Base-by-base conservation (phyloP, 164 flowering plant species). In the Litsea cubeba region DNA sequence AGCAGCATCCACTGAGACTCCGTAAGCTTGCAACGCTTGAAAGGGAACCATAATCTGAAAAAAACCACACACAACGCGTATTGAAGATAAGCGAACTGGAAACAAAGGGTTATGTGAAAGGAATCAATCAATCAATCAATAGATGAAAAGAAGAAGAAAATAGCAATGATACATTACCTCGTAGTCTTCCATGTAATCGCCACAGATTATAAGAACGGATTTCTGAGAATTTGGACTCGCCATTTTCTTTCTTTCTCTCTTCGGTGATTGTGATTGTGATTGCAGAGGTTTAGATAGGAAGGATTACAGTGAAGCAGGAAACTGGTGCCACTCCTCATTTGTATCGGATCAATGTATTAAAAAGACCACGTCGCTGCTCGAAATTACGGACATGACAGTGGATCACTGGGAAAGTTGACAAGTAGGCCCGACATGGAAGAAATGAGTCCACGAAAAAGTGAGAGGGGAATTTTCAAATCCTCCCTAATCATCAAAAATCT, bases 111-210 rank as follows among this genome's bases (percentile, higher is more conserved):
- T 11, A 40, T 35, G 20, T 11, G 25, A 15, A 22, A 5, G 62
- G 60, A 70, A 70, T 50, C 50, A n/a, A 40, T 50, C 50, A n/a
- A 40, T 50, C 50, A n/a, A 40, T 12, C 15, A n/a, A 70, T 17
- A 50, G 24, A 72, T 57, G 15, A 23, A 23, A 17, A 22, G 32
- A 2, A n/a, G 51, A n/a, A 12, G 23, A 18, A 17, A 22, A 12
- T 5, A 35, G 15, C 2, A 20, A 10, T 20, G 10, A 10, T 54
- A 3, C 0, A 5, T 30, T 3, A 88, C 98, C 91, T 95, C 98
- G 66, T 82, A 93, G 76, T 96, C 99, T 80, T 96, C 99, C 89
- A 88, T 80, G 88, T 87, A 95, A 72, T 95, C 99, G 3, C 99
- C 99, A 80, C 95, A 89, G 24, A 95, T 75, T 5, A 95, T 74